Percentiles rank a stretch among this genome's conserved stretches.
Conservation (phyloP, 331 rosid genomes). For the Stylosanthes scabra region DNA sequence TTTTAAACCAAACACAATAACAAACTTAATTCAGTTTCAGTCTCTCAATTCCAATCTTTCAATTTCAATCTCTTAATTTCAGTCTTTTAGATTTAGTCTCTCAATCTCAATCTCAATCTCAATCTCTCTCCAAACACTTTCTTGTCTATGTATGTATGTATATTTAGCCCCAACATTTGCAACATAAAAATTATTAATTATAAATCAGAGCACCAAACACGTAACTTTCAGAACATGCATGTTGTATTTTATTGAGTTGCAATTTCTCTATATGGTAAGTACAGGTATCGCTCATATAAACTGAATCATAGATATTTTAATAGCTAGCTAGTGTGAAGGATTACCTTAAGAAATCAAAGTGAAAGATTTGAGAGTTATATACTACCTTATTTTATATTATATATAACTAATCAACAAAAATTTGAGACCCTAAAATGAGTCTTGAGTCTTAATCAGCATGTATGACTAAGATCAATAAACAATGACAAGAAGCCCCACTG, state of each 20-base stretch:
- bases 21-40: too few species aligned
- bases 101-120: too few species aligned
- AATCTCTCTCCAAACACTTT: too few species aligned
- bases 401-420: conserved; percentile 24
- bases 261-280: conserved; percentile 21
- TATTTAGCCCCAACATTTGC: too few species aligned
- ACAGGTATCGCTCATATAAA: background rate
- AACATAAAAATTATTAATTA: too few species aligned
- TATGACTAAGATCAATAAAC: conserved; percentile 15
- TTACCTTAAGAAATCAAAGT: conserved; percentile 20
- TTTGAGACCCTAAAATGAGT: background rate
- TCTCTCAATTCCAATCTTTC: too few species aligned
- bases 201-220: background rate
- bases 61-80: too few species aligned
- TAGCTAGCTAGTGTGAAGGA: conserved; percentile 20
- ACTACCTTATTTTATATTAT: conserved; percentile 15
- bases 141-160: too few species aligned
- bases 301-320: conserved; percentile 7
- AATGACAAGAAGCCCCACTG: conserved; percentile 2
- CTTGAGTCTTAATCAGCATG: background rate
- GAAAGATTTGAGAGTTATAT: conserved; percentile 26
- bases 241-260: conserved; percentile 9
- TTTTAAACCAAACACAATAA: too few species aligned
- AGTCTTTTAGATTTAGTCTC: too few species aligned
- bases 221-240: background rate